A percentile compares a stretch with the other conserved stretches of the same genome.
These are phyloP conservation scores for Taxillus chinensis DNA, from an alignment of 164 flowering plant genomes.

Conservation along the genomic window DNA sequence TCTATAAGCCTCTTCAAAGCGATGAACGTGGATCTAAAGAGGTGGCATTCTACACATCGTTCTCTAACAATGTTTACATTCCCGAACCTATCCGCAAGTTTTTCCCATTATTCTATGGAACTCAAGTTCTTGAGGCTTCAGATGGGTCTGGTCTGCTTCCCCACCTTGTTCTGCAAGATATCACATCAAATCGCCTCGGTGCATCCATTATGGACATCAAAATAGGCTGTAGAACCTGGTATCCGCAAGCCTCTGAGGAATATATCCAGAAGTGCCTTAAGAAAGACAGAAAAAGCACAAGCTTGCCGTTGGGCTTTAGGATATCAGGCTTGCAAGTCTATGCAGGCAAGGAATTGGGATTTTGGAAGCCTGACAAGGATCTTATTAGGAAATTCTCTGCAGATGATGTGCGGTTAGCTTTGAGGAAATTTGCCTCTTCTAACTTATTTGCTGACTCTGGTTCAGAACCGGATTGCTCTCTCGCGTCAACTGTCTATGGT, in stretches of 20 bases:
- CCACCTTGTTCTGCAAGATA: slow-evolving; percentile 70
- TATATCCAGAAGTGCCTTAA: slow-evolving; percentile 49
- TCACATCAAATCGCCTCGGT: slow-evolving; percentile 19
- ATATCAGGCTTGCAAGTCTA: slow-evolving; percentile 63
- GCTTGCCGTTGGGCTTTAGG: slow-evolving; percentile 57
- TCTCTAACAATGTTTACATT: slow-evolving; percentile 39
- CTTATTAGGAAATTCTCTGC: slow-evolving; percentile 20
- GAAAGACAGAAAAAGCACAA: slow-evolving; percentile 52
- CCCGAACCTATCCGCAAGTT: slow-evolving; percentile 52
- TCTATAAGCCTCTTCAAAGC: slow-evolving; percentile 84
- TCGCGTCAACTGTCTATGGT: slow-evolving; percentile 56
- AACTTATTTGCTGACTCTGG: slow-evolving; percentile 18
- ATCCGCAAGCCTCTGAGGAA: slow-evolving; percentile 52
- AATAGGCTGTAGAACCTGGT: slow-evolving; percentile 91
- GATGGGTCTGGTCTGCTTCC: slow-evolving; percentile 63
- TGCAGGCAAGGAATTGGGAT: slow-evolving; percentile 30
- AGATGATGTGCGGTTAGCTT: slow-evolving; percentile 35
- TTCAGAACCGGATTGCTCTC: slow-evolving; percentile 41
- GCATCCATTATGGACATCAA: slow-evolving; percentile 75
- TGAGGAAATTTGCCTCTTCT: slow-evolving; percentile 76
- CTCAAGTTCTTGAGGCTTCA: slow-evolving; percentile 59
- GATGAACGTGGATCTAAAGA: slow-evolving; percentile 64
- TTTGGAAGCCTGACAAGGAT: slow-evolving; percentile 56
- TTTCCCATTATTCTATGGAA: slow-evolving; percentile 70
- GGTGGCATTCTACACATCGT: slow-evolving; percentile 52